Base-by-base conservation (phyloP, 805 yeast species). In the Wickerhamiella kurtzmanii region DNA sequence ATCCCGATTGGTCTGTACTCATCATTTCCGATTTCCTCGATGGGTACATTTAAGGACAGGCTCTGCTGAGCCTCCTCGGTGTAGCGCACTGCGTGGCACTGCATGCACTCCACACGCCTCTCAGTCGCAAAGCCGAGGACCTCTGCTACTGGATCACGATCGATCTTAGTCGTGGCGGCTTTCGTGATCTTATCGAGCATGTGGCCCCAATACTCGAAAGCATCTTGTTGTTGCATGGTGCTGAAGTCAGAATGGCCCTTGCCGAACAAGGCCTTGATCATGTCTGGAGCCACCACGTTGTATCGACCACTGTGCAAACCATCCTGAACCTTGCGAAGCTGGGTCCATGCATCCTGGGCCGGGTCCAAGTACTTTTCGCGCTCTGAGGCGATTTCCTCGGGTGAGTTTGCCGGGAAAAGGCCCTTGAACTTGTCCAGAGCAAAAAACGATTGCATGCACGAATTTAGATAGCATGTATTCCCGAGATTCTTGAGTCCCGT, bases 401-500 rank as follows among this genome's bases (percentile, higher is more conserved):
- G 46, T 15, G 50, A 49, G 43, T 46, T 52, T 16, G 53, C 54
- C 21, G 55, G 52, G 48, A 59, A 59, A 36, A 60, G 54, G 20
- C 59, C 61, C 51, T 48, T 54, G 57, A 65, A 68, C 48, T 44
- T 58, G 20, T 57, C 63, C 4, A 60, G 61, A 16, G 63, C 65
- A 53, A 82, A 80, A 41, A 92, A 63, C 1, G 77, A 69, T 61
- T 92, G 98, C 2, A 86, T 50, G 0, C 79, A 86, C 1, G 95
- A 81, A 43, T 87, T 82, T 50, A 92, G 56, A 60, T 92, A 92
- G 64, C 98, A 92, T 0, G 95, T 81, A 58, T 92, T 92, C 2
- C 98, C 98, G 53, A 92, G 66, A 59, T 92, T 92, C 55, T 82
- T 77, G 60, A 92, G 65, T 0, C 98, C 99, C 0, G 94, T 84